Base-by-base conservation (phyloP, 2,329 filamentous ascomycete genomes). In the Dothidotthia symphoricarpi region DNA sequence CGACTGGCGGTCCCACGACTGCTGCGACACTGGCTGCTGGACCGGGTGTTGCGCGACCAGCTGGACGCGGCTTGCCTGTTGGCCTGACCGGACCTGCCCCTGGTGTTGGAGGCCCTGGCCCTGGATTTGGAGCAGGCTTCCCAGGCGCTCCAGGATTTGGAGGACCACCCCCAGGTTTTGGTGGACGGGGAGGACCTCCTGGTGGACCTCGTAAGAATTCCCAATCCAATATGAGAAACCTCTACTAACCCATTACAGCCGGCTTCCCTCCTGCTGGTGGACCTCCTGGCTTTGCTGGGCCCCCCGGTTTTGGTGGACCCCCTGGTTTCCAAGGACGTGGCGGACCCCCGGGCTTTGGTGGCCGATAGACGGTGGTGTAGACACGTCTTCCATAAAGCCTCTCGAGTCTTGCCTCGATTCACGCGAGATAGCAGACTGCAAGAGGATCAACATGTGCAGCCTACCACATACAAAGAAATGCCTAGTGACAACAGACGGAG, bases 31-130 rank as follows among this genome's bases (percentile, higher is more conserved):
- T 96, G 54, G 77, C 84, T 45, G 81, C 88, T 53, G 93, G 93
- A 33, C 87, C 90, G 48, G 93, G 93, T 59, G 88, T 97, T 53
- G 85, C 88, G 50, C 85, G 89, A 64, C 89, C 93, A 55, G 90
- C 90, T 59, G 93, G 93, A 56, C 81, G 93, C 69, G 93, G 93
- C 66, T 71, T 75, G 63, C 84, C 88, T 22, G 80, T 91, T 57
- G 89, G 90, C 37, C 76, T 97, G 49, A 88, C 88, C 57, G 90
- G 91, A 22, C 91, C 91, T 62, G 88, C 88, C 69, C 84, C 86
- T 61, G 91, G 90, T 63, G 85, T 95, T 62, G 91, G 88, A 58
- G 85, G 82, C 43, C 85, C 81, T 39, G 85, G 85, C 33, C 85
- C 86, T 37, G 74, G 76, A 13, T 75, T 74, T 30, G 76, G 76